These are phyloP conservation scores for Beta macrorhiza DNA, from an alignment of 179 eudicot species.

Conservation along the genomic window DNA sequence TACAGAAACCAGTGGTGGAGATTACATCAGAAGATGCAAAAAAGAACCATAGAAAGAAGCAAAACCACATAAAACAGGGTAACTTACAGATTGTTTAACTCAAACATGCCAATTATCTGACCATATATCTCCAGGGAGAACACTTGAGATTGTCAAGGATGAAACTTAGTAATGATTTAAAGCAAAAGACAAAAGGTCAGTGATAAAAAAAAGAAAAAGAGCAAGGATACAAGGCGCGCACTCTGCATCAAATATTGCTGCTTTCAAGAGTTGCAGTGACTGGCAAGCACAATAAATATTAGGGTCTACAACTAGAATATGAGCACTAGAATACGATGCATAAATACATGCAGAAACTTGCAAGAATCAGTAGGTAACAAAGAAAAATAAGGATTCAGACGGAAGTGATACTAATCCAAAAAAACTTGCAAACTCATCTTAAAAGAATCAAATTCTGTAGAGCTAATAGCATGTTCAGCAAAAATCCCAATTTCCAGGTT, in stretches of 20 bases:
- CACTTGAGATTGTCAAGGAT: conserved; percentile 67
- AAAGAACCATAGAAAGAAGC: neutral
- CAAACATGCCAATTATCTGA: conserved; percentile 97
- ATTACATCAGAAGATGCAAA: too few species aligned
- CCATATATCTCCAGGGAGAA: conserved; percentile 93
- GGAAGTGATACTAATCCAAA: too few species aligned
- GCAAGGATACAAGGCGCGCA: conserved; percentile 88
- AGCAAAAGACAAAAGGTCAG: neutral
- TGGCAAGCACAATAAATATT: conserved; percentile 35
- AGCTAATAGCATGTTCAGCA: neutral
- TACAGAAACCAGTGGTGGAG: too few species aligned
- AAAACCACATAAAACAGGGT: conserved; percentile 5
- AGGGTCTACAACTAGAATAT: neutral
- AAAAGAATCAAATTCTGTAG: neutral
- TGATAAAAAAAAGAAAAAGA: too few species aligned
- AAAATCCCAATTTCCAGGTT: neutral
- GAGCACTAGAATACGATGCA: neutral
- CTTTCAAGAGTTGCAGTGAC: conserved; percentile 87
- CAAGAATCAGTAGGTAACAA: neutral
- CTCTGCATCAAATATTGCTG: conserved; percentile 78
- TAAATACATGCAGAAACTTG: neutral
- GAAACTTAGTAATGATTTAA: conserved; percentile 12
- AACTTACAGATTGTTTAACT: conserved; percentile 97
- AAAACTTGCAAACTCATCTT: neutral
- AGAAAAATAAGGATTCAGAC: too few species aligned